phyloP scores from a whole-genome alignment of 73 alveolate genomes.

The Paramecium primaurelia region DNA sequence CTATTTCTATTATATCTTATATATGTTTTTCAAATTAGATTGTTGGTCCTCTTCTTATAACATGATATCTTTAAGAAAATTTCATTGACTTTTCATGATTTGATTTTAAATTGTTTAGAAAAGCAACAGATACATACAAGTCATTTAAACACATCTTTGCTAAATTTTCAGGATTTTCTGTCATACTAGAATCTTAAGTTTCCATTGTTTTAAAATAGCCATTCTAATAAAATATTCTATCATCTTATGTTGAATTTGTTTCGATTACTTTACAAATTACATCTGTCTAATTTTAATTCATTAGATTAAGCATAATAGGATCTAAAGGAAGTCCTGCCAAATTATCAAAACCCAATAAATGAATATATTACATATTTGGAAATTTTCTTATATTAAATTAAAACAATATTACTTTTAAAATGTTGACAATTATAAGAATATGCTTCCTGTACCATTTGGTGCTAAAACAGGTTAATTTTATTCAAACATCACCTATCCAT shows the following conservation, averaged over 20 bases:
- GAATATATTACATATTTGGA: conserved; percentile 33
- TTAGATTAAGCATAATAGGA: neutral
- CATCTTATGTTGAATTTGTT: neutral
- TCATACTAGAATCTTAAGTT: conserved; percentile 11
- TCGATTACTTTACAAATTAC: conserved; percentile 29
- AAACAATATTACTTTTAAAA: neutral
- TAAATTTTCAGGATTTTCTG: conserved; percentile 33
- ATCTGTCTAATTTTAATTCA: neutral
- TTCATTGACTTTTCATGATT: conserved; percentile 7
- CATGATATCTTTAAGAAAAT: neutral
- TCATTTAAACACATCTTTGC: conserved; percentile 42
- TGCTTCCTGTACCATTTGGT: conserved; percentile 1
- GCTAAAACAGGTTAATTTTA: neutral
- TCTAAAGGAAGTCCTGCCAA: neutral
- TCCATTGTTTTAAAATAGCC: conserved; percentile 3
- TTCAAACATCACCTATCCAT: neutral
- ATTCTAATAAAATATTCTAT: conserved; percentile 1
- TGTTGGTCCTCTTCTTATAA: neutral
- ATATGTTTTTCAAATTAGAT: neutral
- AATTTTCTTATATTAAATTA: neutral
- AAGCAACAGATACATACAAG: neutral
- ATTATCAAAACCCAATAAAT: conserved; percentile 14
- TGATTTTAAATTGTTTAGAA: neutral
- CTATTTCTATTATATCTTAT: neutral
- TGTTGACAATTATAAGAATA: neutral